phyloP scores from a whole-genome alignment of 1,284 basidiomycete species.

The Ganoderma lucidum region DNA sequence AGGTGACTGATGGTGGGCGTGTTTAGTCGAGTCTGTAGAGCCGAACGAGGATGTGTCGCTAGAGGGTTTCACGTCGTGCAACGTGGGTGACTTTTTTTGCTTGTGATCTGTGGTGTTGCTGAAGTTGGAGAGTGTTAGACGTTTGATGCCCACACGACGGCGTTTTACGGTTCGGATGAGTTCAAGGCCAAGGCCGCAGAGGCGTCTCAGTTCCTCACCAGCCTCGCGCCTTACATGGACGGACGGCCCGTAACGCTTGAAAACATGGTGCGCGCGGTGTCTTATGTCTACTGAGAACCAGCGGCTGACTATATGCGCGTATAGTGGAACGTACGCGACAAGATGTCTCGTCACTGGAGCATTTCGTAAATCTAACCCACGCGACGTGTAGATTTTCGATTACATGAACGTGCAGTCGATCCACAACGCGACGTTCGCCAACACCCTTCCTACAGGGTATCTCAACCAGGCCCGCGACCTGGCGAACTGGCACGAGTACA shows the following conservation, averaged over 20 bases:
- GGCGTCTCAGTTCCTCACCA: slow-evolving; percentile 48
- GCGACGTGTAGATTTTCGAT: slow-evolving; percentile 51
- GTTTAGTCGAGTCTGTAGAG: slow-evolving; percentile 53
- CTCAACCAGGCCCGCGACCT: slow-evolving; percentile 51
- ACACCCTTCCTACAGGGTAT: slow-evolving; percentile 42
- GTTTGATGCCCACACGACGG: slow-evolving; percentile 39
- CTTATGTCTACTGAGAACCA: not conserved
- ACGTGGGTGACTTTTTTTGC: slow-evolving; percentile 36
- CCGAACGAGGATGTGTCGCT: slow-evolving; percentile 50
- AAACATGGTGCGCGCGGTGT: slow-evolving; percentile 47
- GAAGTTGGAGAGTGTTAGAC: slow-evolving; percentile 33
- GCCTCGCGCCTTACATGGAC: slow-evolving; percentile 50
- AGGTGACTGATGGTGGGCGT: not conserved
- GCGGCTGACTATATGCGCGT: not conserved
- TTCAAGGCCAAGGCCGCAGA: slow-evolving; percentile 48
- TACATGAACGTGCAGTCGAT: slow-evolving; percentile 61
- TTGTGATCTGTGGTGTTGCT: not conserved
- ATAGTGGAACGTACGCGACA: slow-evolving; percentile 47
- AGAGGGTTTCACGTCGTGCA: slow-evolving; percentile 56
- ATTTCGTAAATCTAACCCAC: not conserved
- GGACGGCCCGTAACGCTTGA: slow-evolving; percentile 49
- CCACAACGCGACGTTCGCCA: slow-evolving; percentile 50
- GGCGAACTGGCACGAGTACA: slow-evolving; percentile 61
- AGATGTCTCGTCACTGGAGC: no score
- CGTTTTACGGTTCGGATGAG: slow-evolving; percentile 43